These are phyloP conservation scores for Aegilops speltoides DNA, from an alignment of 176 grass and related monocot genomes.

Conservation along the genomic window DNA sequence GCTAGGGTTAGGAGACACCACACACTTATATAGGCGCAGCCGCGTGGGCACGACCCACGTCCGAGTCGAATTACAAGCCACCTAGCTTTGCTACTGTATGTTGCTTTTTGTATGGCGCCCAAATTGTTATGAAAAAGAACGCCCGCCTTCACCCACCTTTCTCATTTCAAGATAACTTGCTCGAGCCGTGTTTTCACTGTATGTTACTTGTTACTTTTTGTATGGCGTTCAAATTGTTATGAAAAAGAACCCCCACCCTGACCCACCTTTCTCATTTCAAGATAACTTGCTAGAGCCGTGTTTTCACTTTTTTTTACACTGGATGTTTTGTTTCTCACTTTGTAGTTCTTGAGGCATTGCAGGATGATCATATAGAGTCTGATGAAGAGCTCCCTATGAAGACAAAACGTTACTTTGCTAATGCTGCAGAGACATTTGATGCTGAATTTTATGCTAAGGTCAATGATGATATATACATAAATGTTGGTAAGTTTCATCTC, in stretches of 20 bases:
- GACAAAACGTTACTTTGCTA: constrained; percentile 79
- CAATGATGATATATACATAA: constrained; percentile 98
- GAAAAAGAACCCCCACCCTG: neutral
- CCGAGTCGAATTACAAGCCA: neutral
- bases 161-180: neutral
- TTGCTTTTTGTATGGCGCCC: neutral
- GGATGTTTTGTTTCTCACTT: neutral
- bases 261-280: neutral
- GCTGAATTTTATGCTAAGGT: constrained; percentile 93
- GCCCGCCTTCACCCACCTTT: neutral
- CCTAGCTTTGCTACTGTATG: neutral
- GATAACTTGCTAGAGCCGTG: neutral
- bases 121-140: constrained; percentile 7
- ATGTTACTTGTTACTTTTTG: neutral
- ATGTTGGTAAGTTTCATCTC: constrained; percentile 71
- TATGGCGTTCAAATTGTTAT: constrained; percentile 16
- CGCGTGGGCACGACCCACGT: too few relatives aligned
- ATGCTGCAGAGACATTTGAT: constrained; percentile 80
- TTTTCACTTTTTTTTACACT: neutral
- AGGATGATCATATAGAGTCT: constrained; percentile 92
- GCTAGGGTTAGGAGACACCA: too few relatives aligned
- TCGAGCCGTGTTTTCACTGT: neutral
- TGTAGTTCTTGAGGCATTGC: constrained; percentile 26
- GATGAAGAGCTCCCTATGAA: constrained; percentile 85
- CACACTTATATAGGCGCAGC: too few relatives aligned